Percentiles rank a stretch among this genome's conserved stretches.
phyloP scores from a whole-genome alignment of 345 rosid genomes.

The Ceriops tagal region DNA sequence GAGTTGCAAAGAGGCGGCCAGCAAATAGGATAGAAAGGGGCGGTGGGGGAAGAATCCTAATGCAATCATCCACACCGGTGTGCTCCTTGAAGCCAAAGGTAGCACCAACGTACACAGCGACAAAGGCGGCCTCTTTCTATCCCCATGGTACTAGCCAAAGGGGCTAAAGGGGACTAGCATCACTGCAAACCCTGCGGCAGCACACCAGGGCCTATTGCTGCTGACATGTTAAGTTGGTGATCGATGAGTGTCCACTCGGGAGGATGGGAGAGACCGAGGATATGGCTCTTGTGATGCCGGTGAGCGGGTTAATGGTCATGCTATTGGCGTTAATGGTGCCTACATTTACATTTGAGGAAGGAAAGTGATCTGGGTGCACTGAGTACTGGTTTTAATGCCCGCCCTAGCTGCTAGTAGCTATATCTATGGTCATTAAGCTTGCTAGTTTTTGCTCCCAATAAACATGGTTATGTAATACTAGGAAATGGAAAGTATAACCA shows the following conservation, averaged over 20 bases:
- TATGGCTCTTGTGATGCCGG: constrained; percentile 26
- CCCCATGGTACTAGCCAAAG: constrained; percentile 20
- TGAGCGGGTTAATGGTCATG: constrained; percentile 41
- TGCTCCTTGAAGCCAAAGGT: constrained; percentile 15
- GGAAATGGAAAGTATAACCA: no score
- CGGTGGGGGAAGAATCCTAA: constrained; percentile 30
- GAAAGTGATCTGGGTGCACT: no score
- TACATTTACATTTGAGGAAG: constrained; percentile 11
- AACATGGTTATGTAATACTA: no score
- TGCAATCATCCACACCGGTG: constrained; percentile 26
- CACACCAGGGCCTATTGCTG: constrained; percentile 35
- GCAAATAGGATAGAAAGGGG: constrained; percentile 23
- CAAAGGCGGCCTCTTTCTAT: constrained; percentile 27
- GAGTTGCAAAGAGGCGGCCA: constrained; percentile 28
- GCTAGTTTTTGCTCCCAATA: no score
- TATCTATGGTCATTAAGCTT: no score
- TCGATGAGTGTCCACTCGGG: constrained; percentile 20
- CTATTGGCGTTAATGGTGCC: constrained; percentile 34
- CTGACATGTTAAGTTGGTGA: constrained; percentile 25
- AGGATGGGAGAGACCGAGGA: constrained; percentile 32
- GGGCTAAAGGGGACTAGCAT: constrained; percentile 39
- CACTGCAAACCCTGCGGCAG: constrained; percentile 32
- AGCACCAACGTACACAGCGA: constrained; percentile 23
- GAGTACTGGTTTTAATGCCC: no score
- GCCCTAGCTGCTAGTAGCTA: no score